Evolutionary conservation across 306 rosid species (phyloP).

Genomic region (Malus sylvestris): DNA sequence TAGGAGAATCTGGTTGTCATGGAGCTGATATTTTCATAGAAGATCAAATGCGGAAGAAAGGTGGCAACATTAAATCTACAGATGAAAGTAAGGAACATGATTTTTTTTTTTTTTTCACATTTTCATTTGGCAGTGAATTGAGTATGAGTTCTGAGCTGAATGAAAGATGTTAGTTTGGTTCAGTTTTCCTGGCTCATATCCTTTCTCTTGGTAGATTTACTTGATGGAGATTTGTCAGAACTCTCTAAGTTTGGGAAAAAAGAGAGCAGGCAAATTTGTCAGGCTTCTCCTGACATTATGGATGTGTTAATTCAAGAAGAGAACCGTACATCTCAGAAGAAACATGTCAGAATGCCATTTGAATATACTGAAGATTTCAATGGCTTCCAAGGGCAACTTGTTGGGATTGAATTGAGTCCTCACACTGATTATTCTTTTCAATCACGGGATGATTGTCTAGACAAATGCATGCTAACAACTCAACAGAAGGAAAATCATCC

Average conservation of each 20-base stretch:
- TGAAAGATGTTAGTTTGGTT: conserved; percentile 14
- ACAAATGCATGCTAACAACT: conserved; percentile 33
- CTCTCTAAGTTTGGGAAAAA: conserved; percentile 6
- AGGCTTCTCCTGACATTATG: conserved; percentile 35
- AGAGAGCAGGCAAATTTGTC: conserved; percentile 22
- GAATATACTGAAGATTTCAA: conserved; percentile 26
- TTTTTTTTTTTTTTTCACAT: background rate
- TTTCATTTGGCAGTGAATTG: conserved; percentile 1
- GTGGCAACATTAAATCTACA: conserved; percentile 26
- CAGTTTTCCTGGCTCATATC: conserved; percentile 16
- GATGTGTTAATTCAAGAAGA: conserved; percentile 43
- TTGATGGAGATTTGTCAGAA: conserved; percentile 39
- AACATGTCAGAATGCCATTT: conserved; percentile 25
- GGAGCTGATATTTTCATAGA: conserved; percentile 17
- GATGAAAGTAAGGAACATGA: conserved; percentile 35
- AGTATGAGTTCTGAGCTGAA: conserved; percentile 9
- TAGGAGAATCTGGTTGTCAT: conserved; percentile 33
- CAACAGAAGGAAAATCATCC: conserved; percentile 12
- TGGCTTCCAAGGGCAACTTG: conserved; percentile 32
- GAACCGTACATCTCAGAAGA: conserved; percentile 18
- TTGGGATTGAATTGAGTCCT: conserved; percentile 24
- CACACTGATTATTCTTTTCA: conserved; percentile 31
- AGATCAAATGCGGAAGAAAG: conserved; percentile 30
- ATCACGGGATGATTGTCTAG: conserved; percentile 29
- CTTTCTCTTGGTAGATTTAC: conserved; percentile 23